Percentiles rank a stretch among this genome's conserved stretches.
These are phyloP conservation scores for Candida vaughaniae DNA, from an alignment of 805 yeast genomes.

Conservation along the genomic window DNA sequence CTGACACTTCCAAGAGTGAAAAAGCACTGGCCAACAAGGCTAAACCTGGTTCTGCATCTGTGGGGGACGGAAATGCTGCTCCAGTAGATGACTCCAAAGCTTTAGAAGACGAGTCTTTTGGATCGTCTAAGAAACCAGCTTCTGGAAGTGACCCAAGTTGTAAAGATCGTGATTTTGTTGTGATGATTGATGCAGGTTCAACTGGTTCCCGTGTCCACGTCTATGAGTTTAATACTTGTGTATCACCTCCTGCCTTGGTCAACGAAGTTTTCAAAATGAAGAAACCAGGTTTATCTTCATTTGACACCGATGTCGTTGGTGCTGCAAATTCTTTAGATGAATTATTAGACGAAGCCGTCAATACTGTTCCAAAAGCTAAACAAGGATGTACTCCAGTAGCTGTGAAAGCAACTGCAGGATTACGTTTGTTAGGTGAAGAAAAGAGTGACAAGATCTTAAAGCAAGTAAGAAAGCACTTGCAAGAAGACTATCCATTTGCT, in stretches of 20 bases:
- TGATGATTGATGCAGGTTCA: slow-evolving; percentile 98
- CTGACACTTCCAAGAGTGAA: slow-evolving; percentile 24
- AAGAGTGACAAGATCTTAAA: slow-evolving; percentile 69
- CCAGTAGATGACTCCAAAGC: background rate
- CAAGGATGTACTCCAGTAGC: slow-evolving; percentile 90
- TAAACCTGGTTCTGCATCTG: slow-evolving; percentile 7
- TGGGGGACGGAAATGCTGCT: slow-evolving; percentile 1
- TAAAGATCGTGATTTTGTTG: slow-evolving; percentile 62
- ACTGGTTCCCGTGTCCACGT: slow-evolving; percentile 96
- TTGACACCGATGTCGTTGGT: slow-evolving; percentile 71
- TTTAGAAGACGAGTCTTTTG: background rate
- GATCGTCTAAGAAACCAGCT: background rate
- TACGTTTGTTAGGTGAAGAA: slow-evolving; percentile 77
- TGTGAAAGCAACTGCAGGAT: slow-evolving; percentile 97
- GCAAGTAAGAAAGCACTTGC: slow-evolving; percentile 75
- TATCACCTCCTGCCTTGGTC: slow-evolving; percentile 76
- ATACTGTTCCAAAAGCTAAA: slow-evolving; percentile 68
- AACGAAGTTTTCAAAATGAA: slow-evolving; percentile 84
- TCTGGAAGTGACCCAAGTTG: slow-evolving; percentile 16
- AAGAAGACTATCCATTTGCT: slow-evolving; percentile 84
- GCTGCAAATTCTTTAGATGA: slow-evolving; percentile 93
- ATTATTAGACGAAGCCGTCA: slow-evolving; percentile 71
- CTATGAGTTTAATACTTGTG: slow-evolving; percentile 86
- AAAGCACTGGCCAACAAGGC: slow-evolving; percentile 14
- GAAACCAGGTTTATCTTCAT: slow-evolving; percentile 89